phyloP scores from a whole-genome alignment of 257 asterid species.

The Penstemon barbatus region DNA sequence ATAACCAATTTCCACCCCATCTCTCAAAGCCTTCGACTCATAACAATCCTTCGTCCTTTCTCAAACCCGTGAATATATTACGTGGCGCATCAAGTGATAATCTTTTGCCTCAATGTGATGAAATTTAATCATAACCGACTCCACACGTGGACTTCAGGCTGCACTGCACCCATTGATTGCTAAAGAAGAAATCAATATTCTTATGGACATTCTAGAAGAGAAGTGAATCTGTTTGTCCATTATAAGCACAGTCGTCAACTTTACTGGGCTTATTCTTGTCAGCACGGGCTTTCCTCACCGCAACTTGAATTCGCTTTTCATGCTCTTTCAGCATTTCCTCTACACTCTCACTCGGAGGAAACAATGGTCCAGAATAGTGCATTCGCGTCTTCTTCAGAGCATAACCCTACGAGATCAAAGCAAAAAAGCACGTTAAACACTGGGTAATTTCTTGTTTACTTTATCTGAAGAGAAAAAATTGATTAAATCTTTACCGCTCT shows the following conservation, averaged over 20 bases:
- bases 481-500: slow-evolving; percentile 38
- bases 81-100: slow-evolving; percentile 18
- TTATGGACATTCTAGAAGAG: slow-evolving; percentile 51
- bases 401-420: slow-evolving; percentile 38
- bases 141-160: background rate
- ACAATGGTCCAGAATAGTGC: slow-evolving; percentile 82
- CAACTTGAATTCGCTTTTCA: slow-evolving; percentile 74
- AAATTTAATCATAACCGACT: slow-evolving; percentile 1
- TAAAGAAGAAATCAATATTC: slow-evolving; percentile 17
- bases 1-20: slow-evolving; percentile 20
- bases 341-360: slow-evolving; percentile 61
- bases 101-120: slow-evolving; percentile 10
- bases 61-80: background rate
- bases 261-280: slow-evolving; percentile 54
- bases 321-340: slow-evolving; percentile 89
- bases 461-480: background rate
- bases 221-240: slow-evolving; percentile 64
- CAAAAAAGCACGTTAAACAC: slow-evolving; percentile 14
- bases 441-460: too few species aligned
- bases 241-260: slow-evolving; percentile 31
- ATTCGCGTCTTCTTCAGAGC: slow-evolving; percentile 55
- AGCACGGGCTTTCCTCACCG: slow-evolving; percentile 79
- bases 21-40: slow-evolving; percentile 14
- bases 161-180: slow-evolving; percentile 11
- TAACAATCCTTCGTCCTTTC: background rate